Percentiles rank a stretch among this genome's conserved stretches.
phyloP scores from a whole-genome alignment of 1,284 basidiomycete species.

The Anthracocystis walkeri region DNA sequence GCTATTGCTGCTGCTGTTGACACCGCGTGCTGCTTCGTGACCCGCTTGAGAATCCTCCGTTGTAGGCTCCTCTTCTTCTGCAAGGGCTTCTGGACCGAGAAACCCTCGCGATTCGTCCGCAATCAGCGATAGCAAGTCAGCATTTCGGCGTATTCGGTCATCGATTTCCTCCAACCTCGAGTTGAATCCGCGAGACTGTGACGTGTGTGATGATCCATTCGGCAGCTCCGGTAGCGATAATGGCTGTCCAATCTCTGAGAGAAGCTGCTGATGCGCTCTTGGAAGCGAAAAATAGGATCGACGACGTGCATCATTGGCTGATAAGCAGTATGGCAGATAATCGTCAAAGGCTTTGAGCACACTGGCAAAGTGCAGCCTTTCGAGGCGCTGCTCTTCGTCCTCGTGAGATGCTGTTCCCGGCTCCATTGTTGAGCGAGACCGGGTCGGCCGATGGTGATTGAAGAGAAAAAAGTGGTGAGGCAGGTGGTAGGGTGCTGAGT shows the following conservation, averaged over 20 bases:
- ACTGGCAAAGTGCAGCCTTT: slow-evolving; percentile 61
- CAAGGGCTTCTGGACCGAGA: slow-evolving; percentile 39
- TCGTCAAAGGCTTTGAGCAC: slow-evolving; percentile 64
- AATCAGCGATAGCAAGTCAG: slow-evolving; percentile 60
- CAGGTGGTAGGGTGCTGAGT: not conserved
- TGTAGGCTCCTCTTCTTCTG: slow-evolving; percentile 10
- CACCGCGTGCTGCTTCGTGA: slow-evolving; percentile 3
- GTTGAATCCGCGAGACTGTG: slow-evolving; percentile 41
- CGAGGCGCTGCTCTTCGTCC: slow-evolving; percentile 41
- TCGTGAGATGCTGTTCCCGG: slow-evolving; percentile 7
- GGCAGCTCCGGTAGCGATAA: slow-evolving; percentile 50
- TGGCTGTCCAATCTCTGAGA: slow-evolving; percentile 39
- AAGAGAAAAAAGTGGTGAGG: not conserved
- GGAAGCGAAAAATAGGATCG: slow-evolving; percentile 58
- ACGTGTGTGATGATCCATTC: not conserved
- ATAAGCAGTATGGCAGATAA: slow-evolving; percentile 65
- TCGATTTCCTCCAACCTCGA: slow-evolving; percentile 65
- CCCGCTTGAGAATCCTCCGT: slow-evolving; percentile 12
- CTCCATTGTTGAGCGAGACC: not conserved
- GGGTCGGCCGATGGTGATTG: not conserved
- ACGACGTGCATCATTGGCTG: slow-evolving; percentile 59
- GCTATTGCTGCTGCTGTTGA: slow-evolving; percentile 19
- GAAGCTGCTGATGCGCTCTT: slow-evolving; percentile 57
- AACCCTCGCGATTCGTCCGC: slow-evolving; percentile 61
- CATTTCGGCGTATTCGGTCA: slow-evolving; percentile 67